Percentiles rank a stretch among this genome's conserved stretches.
phyloP scores from a whole-genome alignment of 1,284 basidiomycete genomes.

The Puccinia coronata region DNA sequence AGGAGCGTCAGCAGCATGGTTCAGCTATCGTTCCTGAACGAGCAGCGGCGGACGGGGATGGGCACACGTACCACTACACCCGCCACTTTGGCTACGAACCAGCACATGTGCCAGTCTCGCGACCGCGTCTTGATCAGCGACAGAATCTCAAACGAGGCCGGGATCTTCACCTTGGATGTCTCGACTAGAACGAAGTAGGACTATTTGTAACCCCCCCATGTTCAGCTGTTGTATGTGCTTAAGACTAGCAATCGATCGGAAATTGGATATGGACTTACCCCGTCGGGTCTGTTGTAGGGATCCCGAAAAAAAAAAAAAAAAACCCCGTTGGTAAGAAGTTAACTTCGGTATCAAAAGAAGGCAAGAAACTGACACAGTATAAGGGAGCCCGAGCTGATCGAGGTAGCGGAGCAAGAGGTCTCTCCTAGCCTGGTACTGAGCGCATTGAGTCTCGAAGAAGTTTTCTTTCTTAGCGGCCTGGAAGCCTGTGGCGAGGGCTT shows the following conservation, averaged over 20 bases:
- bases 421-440: constrained; percentile 80
- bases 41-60: background rate
- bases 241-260: background rate
- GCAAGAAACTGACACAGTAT: constrained; percentile 58
- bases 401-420: constrained; percentile 73
- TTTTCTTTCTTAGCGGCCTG: constrained; percentile 71
- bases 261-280: background rate
- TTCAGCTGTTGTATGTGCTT: background rate
- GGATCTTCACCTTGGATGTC: constrained; percentile 21
- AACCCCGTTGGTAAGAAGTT: background rate
- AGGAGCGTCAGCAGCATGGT: no score
- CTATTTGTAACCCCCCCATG: background rate
- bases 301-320: background rate
- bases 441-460: constrained; percentile 78
- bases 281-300: constrained; percentile 28
- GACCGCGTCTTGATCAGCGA: constrained; percentile 26
- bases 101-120: constrained; percentile 47
- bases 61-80: constrained; percentile 31
- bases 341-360: background rate
- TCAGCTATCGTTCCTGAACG: background rate
- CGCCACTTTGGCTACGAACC: constrained; percentile 44
- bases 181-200: constrained; percentile 37
- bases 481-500: constrained; percentile 83
- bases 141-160: constrained; percentile 28
- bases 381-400: constrained; percentile 80